Percentiles rank a stretch among this genome's conserved stretches.
Conservation (phyloP, 306 rosid genomes). For the Carpinus fangiana region DNA sequence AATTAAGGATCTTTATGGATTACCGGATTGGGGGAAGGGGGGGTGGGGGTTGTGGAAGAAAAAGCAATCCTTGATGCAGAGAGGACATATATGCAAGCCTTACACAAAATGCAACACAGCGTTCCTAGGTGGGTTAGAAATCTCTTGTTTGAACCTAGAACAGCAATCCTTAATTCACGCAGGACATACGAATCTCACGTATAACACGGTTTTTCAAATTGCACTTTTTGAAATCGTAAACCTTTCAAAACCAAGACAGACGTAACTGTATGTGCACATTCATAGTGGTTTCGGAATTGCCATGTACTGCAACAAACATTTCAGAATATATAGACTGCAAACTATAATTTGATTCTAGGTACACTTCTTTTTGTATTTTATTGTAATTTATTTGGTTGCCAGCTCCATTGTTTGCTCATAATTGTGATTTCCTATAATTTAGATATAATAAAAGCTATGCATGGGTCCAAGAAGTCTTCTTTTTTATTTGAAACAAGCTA, state of each 20-base stretch:
- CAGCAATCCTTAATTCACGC: background rate
- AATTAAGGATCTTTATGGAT: constrained; percentile 52
- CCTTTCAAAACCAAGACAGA: too few relatives aligned
- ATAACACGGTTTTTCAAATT: background rate
- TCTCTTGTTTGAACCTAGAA: constrained; percentile 1
- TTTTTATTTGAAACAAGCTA: too few relatives aligned
- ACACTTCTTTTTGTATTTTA: too few relatives aligned
- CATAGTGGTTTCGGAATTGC: background rate
- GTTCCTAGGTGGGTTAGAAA: background rate
- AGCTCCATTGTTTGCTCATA: too few relatives aligned
- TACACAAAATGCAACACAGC: background rate
- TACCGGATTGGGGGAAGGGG: background rate
- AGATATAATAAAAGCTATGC: too few relatives aligned
- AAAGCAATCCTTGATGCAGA: background rate
- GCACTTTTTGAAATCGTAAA: too few relatives aligned
- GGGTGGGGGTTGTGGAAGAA: too few relatives aligned
- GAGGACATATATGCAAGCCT: background rate
- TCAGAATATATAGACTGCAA: background rate
- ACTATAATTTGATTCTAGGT: too few relatives aligned
- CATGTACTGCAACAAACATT: background rate
- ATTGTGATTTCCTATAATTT: too few relatives aligned
- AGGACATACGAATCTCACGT: background rate
- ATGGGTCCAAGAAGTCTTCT: too few relatives aligned
- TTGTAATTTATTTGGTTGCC: too few relatives aligned
- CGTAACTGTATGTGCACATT: background rate